These are phyloP conservation scores for Cruciata laevipes DNA, from an alignment of 257 asterid genomes.

Conservation along the genomic window DNA sequence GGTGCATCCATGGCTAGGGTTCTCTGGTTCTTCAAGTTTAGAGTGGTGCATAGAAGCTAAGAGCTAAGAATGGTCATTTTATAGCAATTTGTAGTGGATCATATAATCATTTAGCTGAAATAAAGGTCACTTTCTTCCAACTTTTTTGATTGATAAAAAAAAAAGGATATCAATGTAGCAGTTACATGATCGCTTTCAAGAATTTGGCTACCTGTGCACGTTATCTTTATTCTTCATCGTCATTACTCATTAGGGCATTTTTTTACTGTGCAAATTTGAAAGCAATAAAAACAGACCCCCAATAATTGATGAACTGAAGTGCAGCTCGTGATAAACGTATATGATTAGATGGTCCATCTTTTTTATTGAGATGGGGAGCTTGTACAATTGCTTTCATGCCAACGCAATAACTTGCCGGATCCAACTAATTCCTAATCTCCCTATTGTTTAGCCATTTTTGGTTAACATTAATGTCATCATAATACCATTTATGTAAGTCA, in stretches of 20 bases:
- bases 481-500: no score
- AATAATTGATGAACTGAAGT: background rate
- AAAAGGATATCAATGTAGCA: background rate
- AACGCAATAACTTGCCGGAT: background rate
- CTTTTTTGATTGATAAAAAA: background rate
- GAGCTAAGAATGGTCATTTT: background rate
- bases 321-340: background rate
- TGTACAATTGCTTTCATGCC: background rate
- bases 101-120: background rate
- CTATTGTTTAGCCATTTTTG: no score
- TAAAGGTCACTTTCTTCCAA: background rate
- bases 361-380: background rate
- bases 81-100: background rate
- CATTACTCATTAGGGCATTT: background rate
- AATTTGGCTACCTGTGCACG: background rate
- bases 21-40: background rate
- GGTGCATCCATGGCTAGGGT: slow-evolving; percentile 23
- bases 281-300: no score
- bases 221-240: background rate
- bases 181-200: background rate
- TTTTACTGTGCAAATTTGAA: no score
- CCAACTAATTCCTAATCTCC: no score
- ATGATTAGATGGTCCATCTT: background rate
- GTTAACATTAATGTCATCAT: no score
- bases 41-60: background rate